Base-by-base conservation (phyloP, 306 rosid species). In the Pyrus betulifolia region DNA sequence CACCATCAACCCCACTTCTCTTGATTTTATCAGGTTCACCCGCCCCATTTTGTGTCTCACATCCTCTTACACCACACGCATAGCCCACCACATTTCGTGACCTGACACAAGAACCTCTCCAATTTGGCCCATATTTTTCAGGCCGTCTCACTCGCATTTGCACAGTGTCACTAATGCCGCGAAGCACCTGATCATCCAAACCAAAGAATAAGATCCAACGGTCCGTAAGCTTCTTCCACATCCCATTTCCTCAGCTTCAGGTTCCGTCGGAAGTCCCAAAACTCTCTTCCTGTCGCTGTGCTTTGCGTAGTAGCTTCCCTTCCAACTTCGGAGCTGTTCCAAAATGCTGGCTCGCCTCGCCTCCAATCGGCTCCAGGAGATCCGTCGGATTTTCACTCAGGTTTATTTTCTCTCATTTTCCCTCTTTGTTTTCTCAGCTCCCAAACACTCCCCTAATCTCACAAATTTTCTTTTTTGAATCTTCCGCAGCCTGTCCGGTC, bases 301-400 rank as follows among this genome's bases (percentile, higher is more conserved):
- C 14, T 22, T 12, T 69, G 59, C 18, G 6, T 8, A 6, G 13
- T 12, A 4, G 11, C 54, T 46, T 7, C 58, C 27, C 15, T 12
- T 45, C 12, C 15, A 45, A 45, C 15, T 19, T 6, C 25, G 11
- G 40, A 51, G 67, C 74, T 49, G 66, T 35, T 33, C 69, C 46
- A 92, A 88, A 85, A 94, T 94, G 98, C 95, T 94, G 66, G 86
- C 87, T 77, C 96, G 96, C 71, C 86, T 91, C 83, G 95, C 91
- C 44, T 87, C 93, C 31, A 87, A 55, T 76, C 96, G 97, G 74
- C 68, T 92, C 54, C 83, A 35, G 30, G 93, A 85, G 91, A 88
- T 94, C 87, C 96, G 97, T 74, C 96, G 89, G 23, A 60, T 76
- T 82, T 86, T 94, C 91, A 87, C 87, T 74, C 96, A 93, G 98